These are phyloP conservation scores for Vanrija sp. DNA, from an alignment of 1,284 basidiomycete genomes.

Conservation along the genomic window DNA sequence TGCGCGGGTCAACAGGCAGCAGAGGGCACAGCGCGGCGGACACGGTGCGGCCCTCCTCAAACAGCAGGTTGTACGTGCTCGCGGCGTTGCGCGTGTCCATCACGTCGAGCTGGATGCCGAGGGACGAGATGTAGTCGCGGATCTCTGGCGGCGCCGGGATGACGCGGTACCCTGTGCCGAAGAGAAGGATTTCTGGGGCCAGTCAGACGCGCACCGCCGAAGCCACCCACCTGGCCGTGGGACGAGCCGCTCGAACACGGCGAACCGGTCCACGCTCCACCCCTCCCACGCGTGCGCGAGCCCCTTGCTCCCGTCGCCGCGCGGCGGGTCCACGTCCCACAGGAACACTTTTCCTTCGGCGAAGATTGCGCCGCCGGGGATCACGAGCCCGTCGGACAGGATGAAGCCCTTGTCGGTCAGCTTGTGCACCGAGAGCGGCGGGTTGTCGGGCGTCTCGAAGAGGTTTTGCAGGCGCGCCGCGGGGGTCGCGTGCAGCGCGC, in stretches of 20 bases:
- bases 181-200: slow-evolving; percentile 73
- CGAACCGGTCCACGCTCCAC: slow-evolving; percentile 71
- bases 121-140: slow-evolving; percentile 63
- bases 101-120: slow-evolving; percentile 88
- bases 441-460: slow-evolving; percentile 27
- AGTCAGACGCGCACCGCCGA: too few relatives aligned
- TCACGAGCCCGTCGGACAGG: slow-evolving; percentile 60
- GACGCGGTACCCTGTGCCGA: slow-evolving; percentile 77
- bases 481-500: slow-evolving; percentile 5
- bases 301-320: slow-evolving; percentile 49
- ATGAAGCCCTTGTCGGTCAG: slow-evolving; percentile 47
- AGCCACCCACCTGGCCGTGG: slow-evolving; percentile 73
- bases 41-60: slow-evolving; percentile 87
- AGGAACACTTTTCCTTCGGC: slow-evolving; percentile 80
- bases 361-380: slow-evolving; percentile 75
- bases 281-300: slow-evolving; percentile 47
- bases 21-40: slow-evolving; percentile 81
- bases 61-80: slow-evolving; percentile 86
- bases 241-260: slow-evolving; percentile 71
- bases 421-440: slow-evolving; percentile 35
- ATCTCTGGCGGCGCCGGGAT: slow-evolving; percentile 67
- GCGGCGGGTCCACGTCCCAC: slow-evolving; percentile 74
- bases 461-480: slow-evolving; percentile 22
- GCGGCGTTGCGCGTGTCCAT: slow-evolving; percentile 93
- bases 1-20: slow-evolving; percentile 41